Evolutionary conservation across 2,329 filamentous ascomycete species (phyloP).

Genomic region (Meredithiella fracta): DNA sequence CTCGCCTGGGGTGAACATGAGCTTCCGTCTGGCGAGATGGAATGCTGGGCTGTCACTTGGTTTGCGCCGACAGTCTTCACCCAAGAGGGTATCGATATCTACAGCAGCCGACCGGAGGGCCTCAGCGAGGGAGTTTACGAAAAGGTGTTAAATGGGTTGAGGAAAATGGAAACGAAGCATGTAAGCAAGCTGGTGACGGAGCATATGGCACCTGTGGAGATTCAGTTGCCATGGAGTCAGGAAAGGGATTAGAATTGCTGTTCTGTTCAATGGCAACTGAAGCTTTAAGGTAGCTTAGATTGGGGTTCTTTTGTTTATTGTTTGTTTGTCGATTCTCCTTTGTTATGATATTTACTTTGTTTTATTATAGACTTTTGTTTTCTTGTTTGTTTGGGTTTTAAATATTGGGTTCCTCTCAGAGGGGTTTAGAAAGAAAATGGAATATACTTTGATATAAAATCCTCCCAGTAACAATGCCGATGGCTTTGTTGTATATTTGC

Average conservation of each 20-base stretch:
- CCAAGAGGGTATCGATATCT: conserved; percentile 65
- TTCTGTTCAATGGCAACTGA: too few relatives aligned
- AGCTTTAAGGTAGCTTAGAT: background rate
- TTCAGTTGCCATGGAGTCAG: conserved; percentile 33
- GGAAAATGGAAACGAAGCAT: conserved; percentile 31
- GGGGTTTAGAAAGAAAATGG: background rate
- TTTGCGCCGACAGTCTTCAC: conserved; percentile 75
- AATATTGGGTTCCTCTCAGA: background rate
- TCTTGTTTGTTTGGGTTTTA: background rate
- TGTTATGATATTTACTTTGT: background rate
- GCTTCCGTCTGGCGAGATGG: conserved; percentile 24
- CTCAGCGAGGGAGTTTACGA: conserved; percentile 39
- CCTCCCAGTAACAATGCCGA: too few relatives aligned
- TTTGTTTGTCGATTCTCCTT: conserved; percentile 4
- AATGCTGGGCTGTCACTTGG: conserved; percentile 66
- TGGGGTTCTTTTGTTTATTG: background rate
- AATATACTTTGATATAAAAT: background rate
- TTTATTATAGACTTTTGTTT: conserved; percentile 2
- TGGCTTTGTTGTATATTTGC: too few relatives aligned
- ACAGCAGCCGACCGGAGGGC: conserved; percentile 46
- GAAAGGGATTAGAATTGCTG: conserved; percentile 16
- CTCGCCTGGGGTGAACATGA: conserved; percentile 51
- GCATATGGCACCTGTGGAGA: conserved; percentile 35
- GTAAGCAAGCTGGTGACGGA: conserved; percentile 34
- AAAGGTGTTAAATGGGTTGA: conserved; percentile 37